Base-by-base conservation (phyloP, 495 filamentous ascomycete species). In the Aspergillus sclerotioniger region DNA sequence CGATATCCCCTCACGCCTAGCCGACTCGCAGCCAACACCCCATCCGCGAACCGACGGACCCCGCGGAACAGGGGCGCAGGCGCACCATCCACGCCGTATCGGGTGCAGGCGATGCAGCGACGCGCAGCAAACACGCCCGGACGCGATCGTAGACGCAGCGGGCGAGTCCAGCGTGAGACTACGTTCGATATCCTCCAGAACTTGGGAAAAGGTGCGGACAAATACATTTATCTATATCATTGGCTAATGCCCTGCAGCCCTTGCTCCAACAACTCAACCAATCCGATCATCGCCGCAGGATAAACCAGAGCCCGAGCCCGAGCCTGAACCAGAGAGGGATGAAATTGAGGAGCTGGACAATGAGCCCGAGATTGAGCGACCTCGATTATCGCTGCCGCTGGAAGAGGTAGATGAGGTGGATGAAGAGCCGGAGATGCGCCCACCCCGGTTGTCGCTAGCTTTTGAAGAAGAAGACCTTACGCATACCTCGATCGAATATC, bases 51-150 rank as follows among this genome's bases (percentile, higher is more conserved):
- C 53, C 70, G 74, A 54, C 64, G 56, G 50, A 78, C 74, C 25
- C 74, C 75, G 28, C 65, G 74, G 13, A 65, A 65, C 15, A 67
- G 72, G 58, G 69, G 57, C 15, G 60, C 52, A 8, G 68, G 64
- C 25, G 77, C 79, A 39, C 84, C 82, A 12, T 75, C 83, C 28
- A 94, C 90, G 8, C 89, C 90, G 0, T 86, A 92, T 75, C 87
- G 85, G 25, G 80, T 87, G 52, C 84, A 86, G 50, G 85, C 88
- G 15, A 81, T 90, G 50, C 84, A 90, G 60, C 85, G 90, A 45
- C 83, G 88, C 37, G 83, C 87, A n/a, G 87, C 86, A n/a, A 81
- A 86, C 57, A 92, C 90, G 0, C 89, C 90, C 25, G 87, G 82
- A 21, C 78, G 82, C n/a, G 78, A 82, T 51, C 81, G 88, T 3